A percentile compares a stretch with the other conserved stretches of the same genome.
These are phyloP conservation scores for Xylaria sp. DNA, from an alignment of 2,329 filamentous ascomycete genomes.

Conservation along the genomic window DNA sequence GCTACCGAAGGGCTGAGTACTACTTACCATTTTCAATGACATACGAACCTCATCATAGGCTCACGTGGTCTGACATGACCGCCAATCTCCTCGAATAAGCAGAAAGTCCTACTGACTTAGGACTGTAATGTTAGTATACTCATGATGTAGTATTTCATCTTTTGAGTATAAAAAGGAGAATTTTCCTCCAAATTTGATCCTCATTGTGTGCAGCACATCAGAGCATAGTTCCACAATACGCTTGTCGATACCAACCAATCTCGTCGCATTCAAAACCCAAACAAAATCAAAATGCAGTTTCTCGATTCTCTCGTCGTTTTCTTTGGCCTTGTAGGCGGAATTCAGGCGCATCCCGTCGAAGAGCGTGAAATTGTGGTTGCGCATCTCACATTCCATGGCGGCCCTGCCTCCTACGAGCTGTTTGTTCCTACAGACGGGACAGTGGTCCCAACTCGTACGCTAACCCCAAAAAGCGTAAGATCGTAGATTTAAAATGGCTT, in stretches of 20 bases:
- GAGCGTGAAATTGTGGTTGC: constrained; percentile 51
- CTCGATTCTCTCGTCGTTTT: constrained; percentile 29
- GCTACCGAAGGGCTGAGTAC: background rate
- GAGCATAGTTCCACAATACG: background rate
- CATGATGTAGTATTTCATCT: background rate
- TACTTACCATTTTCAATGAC: constrained; percentile 11
- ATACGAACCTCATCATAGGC: constrained; percentile 18
- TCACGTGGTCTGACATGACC: constrained; percentile 26
- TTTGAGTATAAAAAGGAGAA: constrained; percentile 19
- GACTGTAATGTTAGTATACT: background rate
- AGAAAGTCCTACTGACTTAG: constrained; percentile 3
- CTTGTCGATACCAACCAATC: background rate
- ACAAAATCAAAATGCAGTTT: constrained; percentile 39
- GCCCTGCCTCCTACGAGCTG: constrained; percentile 56
- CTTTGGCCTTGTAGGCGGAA: constrained; percentile 39
- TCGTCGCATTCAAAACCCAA: background rate
- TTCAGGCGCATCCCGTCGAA: constrained; percentile 42
- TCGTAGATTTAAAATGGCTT: background rate
- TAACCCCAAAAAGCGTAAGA: background rate
- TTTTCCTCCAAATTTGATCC: background rate
- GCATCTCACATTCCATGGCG: constrained; percentile 58
- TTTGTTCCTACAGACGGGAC: constrained; percentile 57
- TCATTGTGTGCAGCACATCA: background rate
- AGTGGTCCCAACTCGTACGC: constrained; percentile 53
- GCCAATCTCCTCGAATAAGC: constrained; percentile 22